Evolutionary conservation across 2,329 filamentous ascomycete genomes (phyloP), one percentile per base, ranked within the genome.

Genomic region (Fusarium sp.): DNA sequence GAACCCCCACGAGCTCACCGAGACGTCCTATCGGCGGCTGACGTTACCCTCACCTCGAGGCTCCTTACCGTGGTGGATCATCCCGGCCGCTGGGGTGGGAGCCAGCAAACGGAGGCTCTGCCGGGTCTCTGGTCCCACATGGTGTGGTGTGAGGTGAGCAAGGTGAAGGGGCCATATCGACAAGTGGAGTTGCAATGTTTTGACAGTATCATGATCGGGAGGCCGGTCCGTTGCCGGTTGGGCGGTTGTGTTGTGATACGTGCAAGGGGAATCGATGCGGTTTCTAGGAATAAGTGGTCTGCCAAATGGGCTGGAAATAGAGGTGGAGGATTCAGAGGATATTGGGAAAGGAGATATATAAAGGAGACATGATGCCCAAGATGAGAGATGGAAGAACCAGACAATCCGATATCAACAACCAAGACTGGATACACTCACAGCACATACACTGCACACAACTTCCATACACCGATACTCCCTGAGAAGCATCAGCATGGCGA

Each of bases 111-210:
- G 52, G 45, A 54, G 60, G 37, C 50, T 59, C 54, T 64, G 52
- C 65, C 60, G 52, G 50, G 50, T 5, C 14, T 18, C 9, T 48
- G 59, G 50, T 52, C 48, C 50, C 50, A 68, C 65, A 59, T 52
- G 31, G 31, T n/a, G 48, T 68, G 65, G 50, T 68, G 57, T 59
- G 65, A 68, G 60, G 61, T 68, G 65, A 68, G 52, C 43, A 68
- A 59, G 48, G 60, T 57, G 52, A 52, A 52, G 52, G 41, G 50
- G 45, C 22, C 37, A 52, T 33, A 33, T 31, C 35, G 27, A 58
- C 31, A 2, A 39, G 59, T 57, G 50, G 48, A 57, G 60, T 57
- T 52, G 50, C 27, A 2, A 52, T 31, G 29, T 22, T 41, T 59
- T 39, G 60, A 16, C 10, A 50, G 65, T 68, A 64, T 64, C 65